Conservation (phyloP, 768 basidiomycete genomes). For the Collybia mongolica region DNA sequence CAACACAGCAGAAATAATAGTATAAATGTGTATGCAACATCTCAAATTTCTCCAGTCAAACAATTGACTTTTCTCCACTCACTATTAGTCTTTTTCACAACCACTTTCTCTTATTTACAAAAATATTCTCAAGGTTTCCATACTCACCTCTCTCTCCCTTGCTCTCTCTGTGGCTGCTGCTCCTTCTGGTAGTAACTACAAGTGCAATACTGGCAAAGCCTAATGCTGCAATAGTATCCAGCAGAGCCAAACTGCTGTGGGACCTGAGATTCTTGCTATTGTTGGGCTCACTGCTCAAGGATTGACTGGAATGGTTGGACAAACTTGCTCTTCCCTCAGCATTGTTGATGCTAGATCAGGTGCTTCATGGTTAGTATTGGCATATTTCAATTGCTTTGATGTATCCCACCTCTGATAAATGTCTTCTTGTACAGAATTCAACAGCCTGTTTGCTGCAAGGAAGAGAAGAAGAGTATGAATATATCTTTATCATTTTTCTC, state of each 20-base stretch:
- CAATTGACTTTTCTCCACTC: too few species aligned
- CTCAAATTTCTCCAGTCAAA: too few species aligned
- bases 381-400: too few species aligned
- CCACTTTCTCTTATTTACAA: background rate
- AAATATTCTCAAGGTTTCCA: constrained; percentile 4
- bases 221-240: constrained; percentile 1
- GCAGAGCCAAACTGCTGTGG: background rate
- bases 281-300: background rate
- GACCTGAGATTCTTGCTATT: background rate
- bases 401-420: too few species aligned
- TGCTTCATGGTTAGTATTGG: background rate
- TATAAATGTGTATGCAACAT: too few species aligned
- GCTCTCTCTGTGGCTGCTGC: constrained; percentile 1
- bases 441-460: constrained; percentile 4
- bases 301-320: background rate
- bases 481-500: background rate
- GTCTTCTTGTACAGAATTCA: background rate
- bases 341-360: background rate
- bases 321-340: background rate
- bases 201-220: constrained; percentile 3
- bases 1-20: too few species aligned
- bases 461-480: constrained; percentile 1
- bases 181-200: background rate
- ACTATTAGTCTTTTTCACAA: background rate
- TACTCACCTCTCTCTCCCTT: constrained; percentile 1